A percentile compares a stretch with the other conserved stretches of the same genome.
Evolutionary conservation across 805 yeast genomes (phyloP).

Genomic region (Kodamaea hsintzibuensis): DNA sequence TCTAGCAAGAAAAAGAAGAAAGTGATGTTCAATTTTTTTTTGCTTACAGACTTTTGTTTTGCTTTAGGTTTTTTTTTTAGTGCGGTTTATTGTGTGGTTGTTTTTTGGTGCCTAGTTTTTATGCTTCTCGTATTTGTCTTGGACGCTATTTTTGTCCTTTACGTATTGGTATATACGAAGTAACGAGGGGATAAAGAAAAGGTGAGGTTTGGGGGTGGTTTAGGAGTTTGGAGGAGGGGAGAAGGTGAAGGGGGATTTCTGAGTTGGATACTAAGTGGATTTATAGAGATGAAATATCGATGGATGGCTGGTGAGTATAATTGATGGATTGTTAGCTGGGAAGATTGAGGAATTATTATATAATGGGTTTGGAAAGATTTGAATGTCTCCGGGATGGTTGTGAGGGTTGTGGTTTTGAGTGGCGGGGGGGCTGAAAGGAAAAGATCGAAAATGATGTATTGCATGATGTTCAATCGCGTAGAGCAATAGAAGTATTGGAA

Average conservation of each 20-base stretch:
- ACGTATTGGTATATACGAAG: constrained; percentile 1
- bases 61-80: constrained; percentile 1
- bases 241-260: not conserved
- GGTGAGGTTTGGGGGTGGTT: not conserved
- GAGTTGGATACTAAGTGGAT: no score
- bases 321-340: no score
- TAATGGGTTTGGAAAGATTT: no score
- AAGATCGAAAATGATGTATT: no score
- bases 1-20: constrained; percentile 1
- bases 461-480: no score
- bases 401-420: no score
- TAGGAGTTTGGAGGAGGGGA: not conserved
- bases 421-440: no score
- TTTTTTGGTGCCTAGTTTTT: not conserved
- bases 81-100: constrained; percentile 1
- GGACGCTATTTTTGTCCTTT: not conserved
- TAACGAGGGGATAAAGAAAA: not conserved
- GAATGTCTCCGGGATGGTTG: no score
- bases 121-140: not conserved
- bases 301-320: no score
- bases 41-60: not conserved
- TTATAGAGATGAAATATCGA: no score
- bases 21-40: constrained; percentile 2
- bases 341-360: no score
- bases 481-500: no score